Percentiles rank a stretch among this genome's conserved stretches.
Evolutionary conservation across 2,329 filamentous ascomycete genomes (phyloP).

Genomic region (Aureobasidium subglaciale): DNA sequence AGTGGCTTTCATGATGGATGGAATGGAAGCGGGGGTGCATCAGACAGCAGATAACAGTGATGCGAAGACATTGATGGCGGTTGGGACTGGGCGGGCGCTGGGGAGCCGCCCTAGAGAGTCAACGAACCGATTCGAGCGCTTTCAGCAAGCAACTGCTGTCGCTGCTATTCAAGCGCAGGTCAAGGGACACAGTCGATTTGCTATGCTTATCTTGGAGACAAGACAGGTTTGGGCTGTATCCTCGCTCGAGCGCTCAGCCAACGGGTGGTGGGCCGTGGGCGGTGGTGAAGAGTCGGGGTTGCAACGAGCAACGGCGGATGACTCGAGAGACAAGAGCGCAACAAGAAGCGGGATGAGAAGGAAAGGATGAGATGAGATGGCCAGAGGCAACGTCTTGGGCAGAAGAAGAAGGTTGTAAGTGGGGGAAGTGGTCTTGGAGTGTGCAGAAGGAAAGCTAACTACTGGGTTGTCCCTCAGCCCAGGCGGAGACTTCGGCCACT

Average conservation of each 20-base stretch:
- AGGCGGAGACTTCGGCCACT: conserved; percentile 14
- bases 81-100: conserved; percentile 12
- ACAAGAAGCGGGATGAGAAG: neutral
- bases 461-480: conserved; percentile 1
- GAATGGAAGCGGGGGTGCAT: neutral
- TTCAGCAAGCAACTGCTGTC: neutral
- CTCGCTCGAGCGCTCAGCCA: conserved; percentile 3
- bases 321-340: conserved; percentile 7
- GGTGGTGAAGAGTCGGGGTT: conserved; percentile 6
- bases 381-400: neutral
- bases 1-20: neutral
- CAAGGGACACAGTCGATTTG: neutral
- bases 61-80: conserved; percentile 13
- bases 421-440: conserved; percentile 6
- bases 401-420: neutral
- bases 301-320: conserved; percentile 4
- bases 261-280: conserved; percentile 2
- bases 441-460: conserved; percentile 5
- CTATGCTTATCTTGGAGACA: neutral
- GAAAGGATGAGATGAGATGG: conserved; percentile 5
- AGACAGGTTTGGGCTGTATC: neutral
- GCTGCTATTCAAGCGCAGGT: neutral
- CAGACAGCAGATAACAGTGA: neutral
- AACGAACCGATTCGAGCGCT: conserved; percentile 10
- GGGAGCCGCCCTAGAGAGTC: conserved; percentile 4